Evolutionary conservation across 1,139 yeast species (phyloP), one percentile per base, ranked within the genome.

Genomic region (Candida labiduridarum): DNA sequence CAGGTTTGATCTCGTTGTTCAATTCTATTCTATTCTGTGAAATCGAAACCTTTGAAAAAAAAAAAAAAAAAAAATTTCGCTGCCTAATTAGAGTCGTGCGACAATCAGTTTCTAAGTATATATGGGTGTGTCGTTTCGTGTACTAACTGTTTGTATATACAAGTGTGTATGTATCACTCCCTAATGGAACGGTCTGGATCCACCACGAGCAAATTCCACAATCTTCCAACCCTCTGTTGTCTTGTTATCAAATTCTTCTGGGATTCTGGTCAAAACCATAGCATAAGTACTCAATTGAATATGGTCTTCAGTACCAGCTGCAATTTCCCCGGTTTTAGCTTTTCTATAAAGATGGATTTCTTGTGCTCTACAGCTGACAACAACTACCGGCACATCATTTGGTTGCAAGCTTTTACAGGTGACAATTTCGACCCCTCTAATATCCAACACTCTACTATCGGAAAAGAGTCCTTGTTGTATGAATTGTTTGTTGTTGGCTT

Each of bases 181-280:
- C 30, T 66, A 90, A 59, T 92, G 91, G 83, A 88, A 90, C 52
- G 87, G 89, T 74, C 96, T 85, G 47, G 96, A 86, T 46, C 91
- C 95, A 59, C 97, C 97, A 66, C 97, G 87, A 48, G 91, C 97
- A 67, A 95, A 89, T 71, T 95, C 99, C 64, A 94, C 73, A 51
- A 95, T 85, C 75, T 89, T 90, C 99, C 99, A 95, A 41, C 99
- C 99, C 64, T 90, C 96, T 27, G 99, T 95, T 61, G 86, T 91
- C 51, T 82, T 80, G 67, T 95, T 89, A 54, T 86, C 96, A 65
- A 95, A 84, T 57, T 92, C 92, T 68, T 92, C 99, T 10, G 97
- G 92, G 49, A 89, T 77, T 70, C 99, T 83, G 27, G 99, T 91
- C 63, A 95, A 78, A 29, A 94, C 99, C 92, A 95, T 86, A 45